Conservation (phyloP, 2,329 filamentous ascomycete genomes). For the Drechslerella stenobrocha region DNA sequence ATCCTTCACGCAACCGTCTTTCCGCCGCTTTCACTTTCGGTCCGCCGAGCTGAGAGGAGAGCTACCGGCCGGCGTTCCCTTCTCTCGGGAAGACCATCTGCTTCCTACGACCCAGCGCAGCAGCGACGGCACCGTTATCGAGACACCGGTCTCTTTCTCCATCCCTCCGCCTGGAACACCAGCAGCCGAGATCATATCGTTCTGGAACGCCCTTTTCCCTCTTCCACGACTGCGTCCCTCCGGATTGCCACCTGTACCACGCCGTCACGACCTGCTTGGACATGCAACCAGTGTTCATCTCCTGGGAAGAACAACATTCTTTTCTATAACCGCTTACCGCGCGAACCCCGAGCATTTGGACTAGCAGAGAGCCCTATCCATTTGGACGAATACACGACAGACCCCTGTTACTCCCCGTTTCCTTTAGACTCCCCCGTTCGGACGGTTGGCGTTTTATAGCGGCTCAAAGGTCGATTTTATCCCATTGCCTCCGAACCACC, state of each 20-base stretch:
- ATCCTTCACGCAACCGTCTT: conserved; percentile 1
- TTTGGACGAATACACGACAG: conserved; percentile 16
- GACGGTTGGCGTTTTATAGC: conserved; percentile 14
- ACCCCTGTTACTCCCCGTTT: conserved; percentile 5
- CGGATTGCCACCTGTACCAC: conserved; percentile 3
- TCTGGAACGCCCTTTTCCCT: conserved; percentile 25
- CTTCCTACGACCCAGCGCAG: conserved; percentile 13
- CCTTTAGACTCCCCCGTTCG: conserved; percentile 3
- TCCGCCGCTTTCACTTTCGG: conserved; percentile 28
- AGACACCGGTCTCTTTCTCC: conserved; percentile 29
- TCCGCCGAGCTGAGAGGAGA: conserved; percentile 20
- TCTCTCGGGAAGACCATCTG: conserved; percentile 10
- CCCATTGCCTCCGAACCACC: conserved; percentile 8
- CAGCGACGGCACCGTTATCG: conserved; percentile 18
- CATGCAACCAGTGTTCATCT: conserved; percentile 14
- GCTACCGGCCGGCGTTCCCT: conserved; percentile 31
- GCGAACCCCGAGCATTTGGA: conserved; percentile 4
- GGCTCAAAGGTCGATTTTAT: conserved; percentile 7
- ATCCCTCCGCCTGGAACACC: conserved; percentile 37
- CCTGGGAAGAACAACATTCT: conserved; percentile 9
- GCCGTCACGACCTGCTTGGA: neutral
- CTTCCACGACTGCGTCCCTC: neutral
- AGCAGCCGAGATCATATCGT: conserved; percentile 16
- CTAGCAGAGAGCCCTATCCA: neutral
- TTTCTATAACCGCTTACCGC: conserved; percentile 30